Base-by-base conservation (phyloP, 2,329 filamentous ascomycete species). In the Uncinocarpus reesii region DNA sequence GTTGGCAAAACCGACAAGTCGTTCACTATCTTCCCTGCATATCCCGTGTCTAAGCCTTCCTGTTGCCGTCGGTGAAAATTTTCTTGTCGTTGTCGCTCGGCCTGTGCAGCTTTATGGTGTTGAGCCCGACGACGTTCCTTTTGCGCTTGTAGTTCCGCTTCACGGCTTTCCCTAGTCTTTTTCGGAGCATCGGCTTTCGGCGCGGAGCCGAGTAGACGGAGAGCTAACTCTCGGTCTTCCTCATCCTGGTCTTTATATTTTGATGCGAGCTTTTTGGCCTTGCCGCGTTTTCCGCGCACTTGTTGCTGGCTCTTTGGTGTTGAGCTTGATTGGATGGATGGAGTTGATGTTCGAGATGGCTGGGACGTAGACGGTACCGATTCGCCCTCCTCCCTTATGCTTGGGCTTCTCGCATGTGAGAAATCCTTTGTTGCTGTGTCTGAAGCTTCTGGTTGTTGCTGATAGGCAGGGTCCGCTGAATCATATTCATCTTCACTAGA, bases 161-260 rank as follows among this genome's bases (percentile, higher is more conserved):
- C 86, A 8, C 77, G 77, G 62, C 84, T 85, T 31, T 79, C 80
- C 60, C 68, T 69, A 23, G 68, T 70, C 57, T 68, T 68, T 11
- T 77, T 79, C 81, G 80, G 57, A 84, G 76, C 31, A 76, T 56
- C 66, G 63, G 47, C 56, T 55, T 37, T 61, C 60, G 52, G 62
- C 51, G 76, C 71, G 1, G 86, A 82, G 32, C 92, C 92, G n/a
- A 95, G 80, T n/a, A 96, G 75, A 20, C 81, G 76, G 66, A 95
- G 84, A 26, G 88, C 87, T 0, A 89, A 77, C 5, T 77, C 78
- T 10, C 88, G 86, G 60, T 98, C 92, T 65, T 95, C 90, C 48
- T 95, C 88, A 58, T 96, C 90, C 72, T 96, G 92, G 57, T 93
- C 73, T 38, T 84, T 90, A 68, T 98, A 98, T 64, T 95, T 95